These are phyloP conservation scores for Cladosporium sp. DNA, from an alignment of 2,329 filamentous ascomycete species.

Conservation along the genomic window DNA sequence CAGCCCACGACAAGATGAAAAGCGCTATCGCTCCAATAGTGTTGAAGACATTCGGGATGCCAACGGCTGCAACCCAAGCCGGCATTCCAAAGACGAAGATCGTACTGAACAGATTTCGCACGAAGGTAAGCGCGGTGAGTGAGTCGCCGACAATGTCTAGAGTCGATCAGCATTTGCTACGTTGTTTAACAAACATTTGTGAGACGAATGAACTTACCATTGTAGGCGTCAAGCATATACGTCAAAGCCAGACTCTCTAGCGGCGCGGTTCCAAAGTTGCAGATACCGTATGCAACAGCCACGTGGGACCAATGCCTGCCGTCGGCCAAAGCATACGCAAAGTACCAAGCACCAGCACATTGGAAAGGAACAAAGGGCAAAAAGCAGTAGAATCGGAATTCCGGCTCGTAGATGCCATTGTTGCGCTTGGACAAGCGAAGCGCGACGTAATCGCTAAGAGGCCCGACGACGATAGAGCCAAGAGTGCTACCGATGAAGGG, in stretches of 20 bases:
- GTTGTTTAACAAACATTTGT: neutral
- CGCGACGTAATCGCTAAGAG: conserved; percentile 43
- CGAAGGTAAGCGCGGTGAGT: conserved; percentile 42
- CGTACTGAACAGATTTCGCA: conserved; percentile 42
- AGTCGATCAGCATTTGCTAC: conserved; percentile 10
- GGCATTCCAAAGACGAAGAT: conserved; percentile 45
- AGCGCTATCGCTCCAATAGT: conserved; percentile 35
- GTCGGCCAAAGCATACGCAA: conserved; percentile 31
- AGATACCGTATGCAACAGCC: conserved; percentile 37
- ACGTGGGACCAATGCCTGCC: conserved; percentile 27
- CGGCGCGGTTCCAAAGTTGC: conserved; percentile 34
- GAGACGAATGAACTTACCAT: conserved; percentile 28
- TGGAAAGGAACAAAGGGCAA: conserved; percentile 31
- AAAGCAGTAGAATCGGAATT: conserved; percentile 33
- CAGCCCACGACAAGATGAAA: conserved; percentile 27
- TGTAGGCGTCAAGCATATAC: conserved; percentile 38
- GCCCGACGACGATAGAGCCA: conserved; percentile 43
- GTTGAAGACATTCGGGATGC: conserved; percentile 40
- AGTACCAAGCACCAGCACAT: conserved; percentile 35
- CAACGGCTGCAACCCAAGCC: conserved; percentile 38
- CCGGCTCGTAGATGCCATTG: conserved; percentile 33
- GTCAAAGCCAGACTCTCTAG: conserved; percentile 35
- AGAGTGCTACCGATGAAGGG: conserved; percentile 47
- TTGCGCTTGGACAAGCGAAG: conserved; percentile 31
- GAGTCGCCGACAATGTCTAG: conserved; percentile 45